These are phyloP conservation scores for Lipomyces oligophaga DNA, from an alignment of 805 yeast genomes.

Conservation along the genomic window DNA sequence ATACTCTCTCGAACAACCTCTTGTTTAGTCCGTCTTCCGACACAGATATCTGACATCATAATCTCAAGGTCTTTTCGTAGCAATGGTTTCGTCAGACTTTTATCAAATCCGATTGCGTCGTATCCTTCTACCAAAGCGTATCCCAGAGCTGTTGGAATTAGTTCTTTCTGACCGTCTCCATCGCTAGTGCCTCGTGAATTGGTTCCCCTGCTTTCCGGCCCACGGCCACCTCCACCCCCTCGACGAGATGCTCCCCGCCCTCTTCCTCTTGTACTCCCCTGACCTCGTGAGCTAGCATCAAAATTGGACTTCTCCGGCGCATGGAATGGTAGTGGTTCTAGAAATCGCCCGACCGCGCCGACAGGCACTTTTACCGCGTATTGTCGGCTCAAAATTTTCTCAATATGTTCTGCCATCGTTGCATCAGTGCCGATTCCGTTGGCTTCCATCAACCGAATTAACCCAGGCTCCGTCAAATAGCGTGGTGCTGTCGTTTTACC, in stretches of 20 bases:
- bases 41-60: constrained; percentile 61
- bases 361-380: constrained; percentile 49
- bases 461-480: constrained; percentile 85
- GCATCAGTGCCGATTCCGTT: constrained; percentile 99
- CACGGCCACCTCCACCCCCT: constrained; percentile 12
- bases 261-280: constrained; percentile 16
- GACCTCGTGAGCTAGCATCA: constrained; percentile 12
- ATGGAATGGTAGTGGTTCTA: constrained; percentile 13
- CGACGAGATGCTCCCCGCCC: constrained; percentile 11
- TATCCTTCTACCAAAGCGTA: constrained; percentile 86
- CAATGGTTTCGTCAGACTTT: constrained; percentile 82
- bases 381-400: constrained; percentile 63
- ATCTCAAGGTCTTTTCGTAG: constrained; percentile 72
- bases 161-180: constrained; percentile 35
- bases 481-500: constrained; percentile 81
- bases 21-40: constrained; percentile 53
- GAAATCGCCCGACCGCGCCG: constrained; percentile 17
- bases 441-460: constrained; percentile 89
- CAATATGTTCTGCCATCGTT: constrained; percentile 96
- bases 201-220: background rate
- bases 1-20: constrained; percentile 56
- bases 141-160: constrained; percentile 81
- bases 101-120: constrained; percentile 69
- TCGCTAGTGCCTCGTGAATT: constrained; percentile 12
- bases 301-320: constrained; percentile 2